Percentiles rank a stretch among this genome's conserved stretches.
Conservation (phyloP, 2,329 filamentous ascomycete species). For the Aspergillus amoenus region DNA sequence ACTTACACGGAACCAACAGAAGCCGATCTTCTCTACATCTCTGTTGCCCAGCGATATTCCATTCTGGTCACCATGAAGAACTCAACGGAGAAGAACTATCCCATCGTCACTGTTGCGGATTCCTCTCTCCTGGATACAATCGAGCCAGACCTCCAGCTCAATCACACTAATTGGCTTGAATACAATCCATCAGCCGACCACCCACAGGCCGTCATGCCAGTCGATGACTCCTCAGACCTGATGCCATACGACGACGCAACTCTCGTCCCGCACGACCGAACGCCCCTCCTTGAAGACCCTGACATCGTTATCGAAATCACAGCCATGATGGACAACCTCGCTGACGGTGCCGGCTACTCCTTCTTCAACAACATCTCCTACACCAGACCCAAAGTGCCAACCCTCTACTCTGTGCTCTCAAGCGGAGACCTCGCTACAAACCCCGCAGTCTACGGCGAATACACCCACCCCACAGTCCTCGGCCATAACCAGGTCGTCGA, state of each 20-base stretch:
- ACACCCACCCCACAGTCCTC: constrained; percentile 64
- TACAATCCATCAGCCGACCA: constrained; percentile 52
- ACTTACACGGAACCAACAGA: constrained; percentile 31
- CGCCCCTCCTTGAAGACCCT: constrained; percentile 28
- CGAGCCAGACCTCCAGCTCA: constrained; percentile 28
- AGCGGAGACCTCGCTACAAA: constrained; percentile 57
- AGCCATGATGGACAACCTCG: constrained; percentile 56
- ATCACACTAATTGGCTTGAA: constrained; percentile 50
- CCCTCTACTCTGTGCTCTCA: constrained; percentile 72
- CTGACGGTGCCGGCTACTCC: constrained; percentile 61
- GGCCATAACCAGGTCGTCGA: constrained; percentile 54
- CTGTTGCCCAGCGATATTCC: constrained; percentile 63
- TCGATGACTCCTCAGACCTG: constrained; percentile 42
- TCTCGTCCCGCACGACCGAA: constrained; percentile 25
- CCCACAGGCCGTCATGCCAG: constrained; percentile 55
- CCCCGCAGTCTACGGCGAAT: constrained; percentile 65
- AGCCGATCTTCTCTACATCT: constrained; percentile 61
- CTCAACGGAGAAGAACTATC: constrained; percentile 62
- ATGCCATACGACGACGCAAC: constrained; percentile 66
- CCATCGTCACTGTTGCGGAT: constrained; percentile 51
- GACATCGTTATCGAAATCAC: constrained; percentile 44
- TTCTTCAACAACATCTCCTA: constrained; percentile 78
- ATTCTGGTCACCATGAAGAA: constrained; percentile 61
- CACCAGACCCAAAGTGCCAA: constrained; percentile 70
- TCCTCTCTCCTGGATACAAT: not conserved